Conservation (phyloP, 768 basidiomycete species). For the Termitomyces heimii region DNA sequence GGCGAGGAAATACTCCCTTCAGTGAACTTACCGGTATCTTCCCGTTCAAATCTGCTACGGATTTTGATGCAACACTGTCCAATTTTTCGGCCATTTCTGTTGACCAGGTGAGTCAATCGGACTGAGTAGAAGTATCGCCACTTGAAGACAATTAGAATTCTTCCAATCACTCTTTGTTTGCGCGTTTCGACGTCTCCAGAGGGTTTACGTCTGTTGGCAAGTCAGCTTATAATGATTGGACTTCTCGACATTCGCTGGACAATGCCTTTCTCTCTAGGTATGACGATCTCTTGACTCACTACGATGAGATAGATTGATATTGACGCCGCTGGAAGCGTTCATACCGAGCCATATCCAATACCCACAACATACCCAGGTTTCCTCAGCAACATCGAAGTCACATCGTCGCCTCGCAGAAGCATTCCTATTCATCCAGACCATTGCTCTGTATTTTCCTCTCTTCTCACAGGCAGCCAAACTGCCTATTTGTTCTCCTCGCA, state of each 20-base stretch:
- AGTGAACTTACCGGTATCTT: conserved; percentile 51
- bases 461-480: conserved; percentile 35
- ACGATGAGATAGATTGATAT: conserved; percentile 3
- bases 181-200: conserved; percentile 51
- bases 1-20: conserved; percentile 48
- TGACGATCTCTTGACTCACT: conserved; percentile 7
- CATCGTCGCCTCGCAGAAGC: conserved; percentile 4
- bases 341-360: conserved; percentile 48
- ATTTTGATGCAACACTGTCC: conserved; percentile 23
- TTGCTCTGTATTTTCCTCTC: conserved; percentile 33
- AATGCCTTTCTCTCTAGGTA: conserved; percentile 33
- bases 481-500: conserved; percentile 42
- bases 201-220: conserved; percentile 42
- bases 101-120: conserved; percentile 13
- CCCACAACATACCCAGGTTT: conserved; percentile 55
- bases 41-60: conserved; percentile 28
- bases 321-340: conserved; percentile 29
- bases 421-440: conserved; percentile 12
- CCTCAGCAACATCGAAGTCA: conserved; percentile 21
- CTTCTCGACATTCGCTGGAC: conserved; percentile 19
- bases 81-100: conserved; percentile 33
- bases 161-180: conserved; percentile 21
- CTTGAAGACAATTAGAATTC: neutral
- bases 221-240: conserved; percentile 34
- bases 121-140: neutral